These are phyloP conservation scores for Metschnikowia noctiluminum DNA, from an alignment of 805 yeast genomes.

Conservation along the genomic window DNA sequence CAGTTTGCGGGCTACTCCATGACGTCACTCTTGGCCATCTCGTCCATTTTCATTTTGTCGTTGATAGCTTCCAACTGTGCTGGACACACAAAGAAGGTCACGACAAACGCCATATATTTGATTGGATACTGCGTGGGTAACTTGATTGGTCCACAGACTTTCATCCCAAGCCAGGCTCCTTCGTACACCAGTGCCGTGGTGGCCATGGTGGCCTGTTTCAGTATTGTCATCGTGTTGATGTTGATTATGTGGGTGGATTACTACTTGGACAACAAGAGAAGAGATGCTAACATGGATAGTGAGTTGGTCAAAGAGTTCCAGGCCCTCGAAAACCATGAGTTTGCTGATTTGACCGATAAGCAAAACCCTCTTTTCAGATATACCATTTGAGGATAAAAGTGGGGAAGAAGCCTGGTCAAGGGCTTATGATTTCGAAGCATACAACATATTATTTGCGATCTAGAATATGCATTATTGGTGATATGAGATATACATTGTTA, in stretches of 20 bases:
- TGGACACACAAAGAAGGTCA: conserved; percentile 56
- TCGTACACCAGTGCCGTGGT: conserved; percentile 37
- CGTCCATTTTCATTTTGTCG: conserved; percentile 30
- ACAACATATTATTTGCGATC: no score
- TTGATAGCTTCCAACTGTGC: conserved; percentile 47
- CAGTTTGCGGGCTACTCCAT: conserved; percentile 31
- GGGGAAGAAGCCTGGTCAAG: no score
- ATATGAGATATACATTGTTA: no score
- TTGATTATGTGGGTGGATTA: conserved; percentile 26
- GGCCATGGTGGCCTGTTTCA: conserved; percentile 37
- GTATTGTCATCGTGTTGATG: conserved; percentile 25
- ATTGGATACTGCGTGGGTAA: conserved; percentile 55
- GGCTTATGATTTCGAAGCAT: no score
- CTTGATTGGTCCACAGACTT: conserved; percentile 53
- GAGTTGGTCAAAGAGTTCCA: conserved; percentile 21
- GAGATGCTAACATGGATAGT: conserved; percentile 26
- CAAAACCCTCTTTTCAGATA: conserved; percentile 56
- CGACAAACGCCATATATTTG: conserved; percentile 43
- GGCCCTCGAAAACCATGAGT: conserved; percentile 40
- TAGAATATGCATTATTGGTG: no score
- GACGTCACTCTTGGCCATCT: conserved; percentile 32
- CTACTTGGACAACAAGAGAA: conserved; percentile 33
- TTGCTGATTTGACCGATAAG: conserved; percentile 51
- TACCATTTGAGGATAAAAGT: conserved; percentile 13
- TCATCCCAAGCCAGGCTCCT: conserved; percentile 42